Conservation (phyloP, 2,329 filamentous ascomycete species). For the Meredithiella fracta region DNA sequence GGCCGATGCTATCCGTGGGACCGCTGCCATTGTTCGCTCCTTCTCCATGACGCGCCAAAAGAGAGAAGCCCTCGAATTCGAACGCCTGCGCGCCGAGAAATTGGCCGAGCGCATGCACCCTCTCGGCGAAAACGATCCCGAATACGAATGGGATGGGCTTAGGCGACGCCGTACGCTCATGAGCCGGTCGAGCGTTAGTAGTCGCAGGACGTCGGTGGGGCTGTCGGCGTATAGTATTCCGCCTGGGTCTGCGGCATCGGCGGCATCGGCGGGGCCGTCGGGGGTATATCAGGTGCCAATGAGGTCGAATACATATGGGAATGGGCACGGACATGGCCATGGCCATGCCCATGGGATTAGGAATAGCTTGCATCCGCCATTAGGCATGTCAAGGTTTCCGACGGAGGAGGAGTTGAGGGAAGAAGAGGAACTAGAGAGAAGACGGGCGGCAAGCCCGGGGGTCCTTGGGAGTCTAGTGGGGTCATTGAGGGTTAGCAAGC, state of each 20-base stretch:
- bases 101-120: slow-evolving; percentile 55
- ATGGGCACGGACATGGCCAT: background rate
- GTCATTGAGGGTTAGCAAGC: slow-evolving; percentile 28
- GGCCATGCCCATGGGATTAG: too few species aligned
- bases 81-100: slow-evolving; percentile 64
- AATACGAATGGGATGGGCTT: slow-evolving; percentile 81
- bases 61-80: slow-evolving; percentile 65
- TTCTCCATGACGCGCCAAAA: slow-evolving; percentile 60
- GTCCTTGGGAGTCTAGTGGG: slow-evolving; percentile 41
- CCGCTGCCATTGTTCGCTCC: slow-evolving; percentile 72
- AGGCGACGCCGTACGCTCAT: slow-evolving; percentile 46
- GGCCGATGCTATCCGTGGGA: slow-evolving; percentile 84
- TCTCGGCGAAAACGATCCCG: slow-evolving; percentile 52
- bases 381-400: slow-evolving; percentile 79
- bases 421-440: slow-evolving; percentile 25
- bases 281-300: slow-evolving; percentile 1
- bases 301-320: slow-evolving; percentile 19
- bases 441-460: slow-evolving; percentile 20
- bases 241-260: slow-evolving; percentile 9
- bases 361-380: slow-evolving; percentile 57
- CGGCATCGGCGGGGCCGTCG: slow-evolving; percentile 2
- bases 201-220: slow-evolving; percentile 17
- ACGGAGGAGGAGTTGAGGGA: slow-evolving; percentile 45
- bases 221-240: slow-evolving; percentile 8
- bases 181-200: slow-evolving; percentile 9